Evolutionary conservation across 78 protist genomes (phyloP).

Genomic region (Isochrysis galbana): DNA sequence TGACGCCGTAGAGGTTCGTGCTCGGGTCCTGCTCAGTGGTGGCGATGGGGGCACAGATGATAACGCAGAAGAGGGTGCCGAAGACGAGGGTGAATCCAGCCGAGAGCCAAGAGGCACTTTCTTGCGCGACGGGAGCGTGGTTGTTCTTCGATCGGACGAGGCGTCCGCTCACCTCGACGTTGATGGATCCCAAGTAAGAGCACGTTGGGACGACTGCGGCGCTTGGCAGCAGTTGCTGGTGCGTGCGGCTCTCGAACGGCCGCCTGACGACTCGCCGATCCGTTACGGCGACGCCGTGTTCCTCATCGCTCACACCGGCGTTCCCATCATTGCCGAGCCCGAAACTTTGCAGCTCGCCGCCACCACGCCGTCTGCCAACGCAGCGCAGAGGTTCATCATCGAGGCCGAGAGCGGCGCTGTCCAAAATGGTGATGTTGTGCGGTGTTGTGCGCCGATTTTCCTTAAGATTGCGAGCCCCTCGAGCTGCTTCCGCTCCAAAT

Average conservation of each 20-base stretch:
- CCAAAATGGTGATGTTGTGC: too few species aligned
- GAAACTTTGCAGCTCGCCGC: too few species aligned
- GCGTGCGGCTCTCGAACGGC: background rate
- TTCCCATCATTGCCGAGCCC: too few species aligned
- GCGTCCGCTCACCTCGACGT: background rate
- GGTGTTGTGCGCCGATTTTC: too few species aligned
- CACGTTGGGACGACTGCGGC: background rate
- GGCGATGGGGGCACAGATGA: background rate
- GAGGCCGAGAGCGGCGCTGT: too few species aligned
- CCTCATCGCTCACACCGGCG: background rate
- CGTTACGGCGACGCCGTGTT: background rate
- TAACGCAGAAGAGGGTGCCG: background rate
- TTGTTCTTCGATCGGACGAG: too few species aligned
- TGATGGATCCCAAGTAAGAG: background rate
- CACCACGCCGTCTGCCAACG: too few species aligned
- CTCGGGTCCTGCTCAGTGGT: background rate
- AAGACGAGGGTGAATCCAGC: background rate
- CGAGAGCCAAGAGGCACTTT: too few species aligned
- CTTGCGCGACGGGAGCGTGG: too few species aligned
- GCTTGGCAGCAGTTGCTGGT: background rate
- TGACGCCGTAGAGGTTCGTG: background rate
- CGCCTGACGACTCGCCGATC: background rate
- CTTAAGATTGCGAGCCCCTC: too few species aligned
- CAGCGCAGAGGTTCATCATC: too few species aligned
- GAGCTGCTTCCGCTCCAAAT: too few species aligned